These are phyloP conservation scores for Leptographium galeiforme DNA, from an alignment of 2,329 filamentous ascomycete species.

Conservation along the genomic window DNA sequence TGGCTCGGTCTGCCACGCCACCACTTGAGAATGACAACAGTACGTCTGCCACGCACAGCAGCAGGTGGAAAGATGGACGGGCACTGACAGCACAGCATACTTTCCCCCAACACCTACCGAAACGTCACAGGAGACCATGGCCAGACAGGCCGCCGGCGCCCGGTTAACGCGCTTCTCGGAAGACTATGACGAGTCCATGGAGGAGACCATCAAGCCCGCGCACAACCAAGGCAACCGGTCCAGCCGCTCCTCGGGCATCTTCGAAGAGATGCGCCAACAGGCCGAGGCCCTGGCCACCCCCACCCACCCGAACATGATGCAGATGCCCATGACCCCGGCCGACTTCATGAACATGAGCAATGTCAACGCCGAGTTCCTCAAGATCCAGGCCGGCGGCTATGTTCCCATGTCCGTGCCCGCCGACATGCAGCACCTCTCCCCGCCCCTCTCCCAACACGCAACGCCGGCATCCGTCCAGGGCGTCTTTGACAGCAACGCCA, in stretches of 20 bases:
- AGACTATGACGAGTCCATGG: constrained; percentile 51
- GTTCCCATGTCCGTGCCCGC: constrained; percentile 20
- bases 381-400: constrained; percentile 17
- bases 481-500: constrained; percentile 18
- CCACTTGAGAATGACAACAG: constrained; percentile 44
- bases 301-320: constrained; percentile 36
- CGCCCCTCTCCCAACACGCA: constrained; percentile 35
- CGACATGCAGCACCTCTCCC: constrained; percentile 26
- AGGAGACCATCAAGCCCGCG: constrained; percentile 49
- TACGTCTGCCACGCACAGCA: constrained; percentile 24
- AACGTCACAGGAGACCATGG: constrained; percentile 39
- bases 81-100: constrained; percentile 30
- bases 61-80: not conserved
- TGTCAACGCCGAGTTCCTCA: constrained; percentile 21
- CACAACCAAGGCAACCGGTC: constrained; percentile 18
- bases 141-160: constrained; percentile 21
- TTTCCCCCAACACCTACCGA: constrained; percentile 56
- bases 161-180: constrained; percentile 41
- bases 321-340: constrained; percentile 37
- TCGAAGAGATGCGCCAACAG: constrained; percentile 45
- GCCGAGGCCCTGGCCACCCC: constrained; percentile 42
- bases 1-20: constrained; percentile 47
- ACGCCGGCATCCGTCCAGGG: constrained; percentile 39
- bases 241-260: constrained; percentile 36
- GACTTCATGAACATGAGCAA: constrained; percentile 38